Conservation (phyloP, 2,329 filamentous ascomycete genomes). For the Colletotrichum graminicola region DNA sequence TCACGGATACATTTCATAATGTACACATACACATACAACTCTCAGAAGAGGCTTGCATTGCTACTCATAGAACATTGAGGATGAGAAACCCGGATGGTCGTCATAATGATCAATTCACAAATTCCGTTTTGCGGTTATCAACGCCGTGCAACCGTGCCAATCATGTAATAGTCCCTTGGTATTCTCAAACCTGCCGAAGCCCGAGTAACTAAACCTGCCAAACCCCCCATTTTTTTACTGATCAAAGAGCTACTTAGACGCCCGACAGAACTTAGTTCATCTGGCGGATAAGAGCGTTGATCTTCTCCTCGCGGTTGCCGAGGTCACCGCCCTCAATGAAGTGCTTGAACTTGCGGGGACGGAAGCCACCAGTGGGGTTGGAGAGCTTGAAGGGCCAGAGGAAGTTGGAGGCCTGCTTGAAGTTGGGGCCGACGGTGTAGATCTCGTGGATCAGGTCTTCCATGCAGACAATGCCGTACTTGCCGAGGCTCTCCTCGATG, state of each 20-base stretch:
- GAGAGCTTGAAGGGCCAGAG: conserved; percentile 99
- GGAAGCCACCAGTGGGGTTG: conserved; percentile 98
- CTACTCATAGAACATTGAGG: conserved; percentile 38
- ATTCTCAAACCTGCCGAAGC: conserved; percentile 43
- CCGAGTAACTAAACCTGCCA: conserved; percentile 47
- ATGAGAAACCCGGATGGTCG: conserved; percentile 31
- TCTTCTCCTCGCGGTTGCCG: conserved; percentile 98
- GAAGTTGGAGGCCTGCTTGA: conserved; percentile 99
- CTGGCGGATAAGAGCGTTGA: conserved; percentile 95
- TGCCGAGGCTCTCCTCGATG: conserved; percentile 95
- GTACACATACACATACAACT: neutral
- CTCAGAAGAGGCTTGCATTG: conserved; percentile 40
- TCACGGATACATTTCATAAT: neutral
- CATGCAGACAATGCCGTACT: conserved; percentile 99
- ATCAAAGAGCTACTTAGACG: conserved; percentile 30
- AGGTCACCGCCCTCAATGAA: conserved; percentile 98
- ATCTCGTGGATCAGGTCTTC: conserved; percentile 99
- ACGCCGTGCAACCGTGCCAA: conserved; percentile 53
- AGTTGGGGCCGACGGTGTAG: conserved; percentile 98
- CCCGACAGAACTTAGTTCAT: conserved; percentile 82
- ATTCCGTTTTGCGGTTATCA: conserved; percentile 47
- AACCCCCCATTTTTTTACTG: conserved; percentile 47
- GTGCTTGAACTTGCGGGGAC: conserved; percentile 97
- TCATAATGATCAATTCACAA: conserved; percentile 51
- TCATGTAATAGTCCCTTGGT: conserved; percentile 42